phyloP scores from a whole-genome alignment of 345 rosid species.

The Firmiana major region DNA sequence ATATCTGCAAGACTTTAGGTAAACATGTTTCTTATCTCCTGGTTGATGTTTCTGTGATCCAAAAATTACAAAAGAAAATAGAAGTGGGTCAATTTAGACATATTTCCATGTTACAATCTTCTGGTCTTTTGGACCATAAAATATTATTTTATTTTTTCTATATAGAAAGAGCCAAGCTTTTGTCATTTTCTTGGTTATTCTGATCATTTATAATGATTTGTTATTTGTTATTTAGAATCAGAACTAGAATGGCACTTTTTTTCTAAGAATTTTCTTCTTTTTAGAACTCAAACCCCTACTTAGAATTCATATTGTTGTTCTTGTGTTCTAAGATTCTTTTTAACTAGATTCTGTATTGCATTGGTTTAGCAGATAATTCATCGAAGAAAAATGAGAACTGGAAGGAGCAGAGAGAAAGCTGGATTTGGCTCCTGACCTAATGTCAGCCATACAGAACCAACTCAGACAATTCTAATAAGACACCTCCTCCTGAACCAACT shows the following conservation, averaged over 20 bases:
- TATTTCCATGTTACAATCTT: not conserved
- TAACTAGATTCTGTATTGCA: not conserved
- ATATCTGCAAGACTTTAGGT: not conserved
- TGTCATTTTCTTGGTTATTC: too few species aligned
- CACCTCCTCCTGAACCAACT: slow-evolving; percentile 45
- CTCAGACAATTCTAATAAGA: too few species aligned
- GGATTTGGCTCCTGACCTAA: slow-evolving; percentile 51
- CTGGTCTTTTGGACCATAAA: not conserved
- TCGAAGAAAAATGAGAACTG: slow-evolving; percentile 42
- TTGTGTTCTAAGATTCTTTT: not conserved
- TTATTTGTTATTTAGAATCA: too few species aligned
- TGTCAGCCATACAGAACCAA: too few species aligned
- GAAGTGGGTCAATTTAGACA: not conserved
- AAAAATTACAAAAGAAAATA: too few species aligned
- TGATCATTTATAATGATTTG: too few species aligned
- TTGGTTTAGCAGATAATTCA: slow-evolving; percentile 38
- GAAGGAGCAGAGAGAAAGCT: slow-evolving; percentile 65
- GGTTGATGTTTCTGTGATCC: too few species aligned
- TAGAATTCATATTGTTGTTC: not conserved
- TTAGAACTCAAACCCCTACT: not conserved
- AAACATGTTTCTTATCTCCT: not conserved
- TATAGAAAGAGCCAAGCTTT: not conserved
- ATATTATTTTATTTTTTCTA: not conserved
- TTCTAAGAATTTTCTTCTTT: too few species aligned
- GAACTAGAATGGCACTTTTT: too few species aligned